A percentile compares a stretch with the other conserved stretches of the same genome.
Evolutionary conservation across 768 basidiomycete species (phyloP).

Genomic region (Russula ochroleuca): DNA sequence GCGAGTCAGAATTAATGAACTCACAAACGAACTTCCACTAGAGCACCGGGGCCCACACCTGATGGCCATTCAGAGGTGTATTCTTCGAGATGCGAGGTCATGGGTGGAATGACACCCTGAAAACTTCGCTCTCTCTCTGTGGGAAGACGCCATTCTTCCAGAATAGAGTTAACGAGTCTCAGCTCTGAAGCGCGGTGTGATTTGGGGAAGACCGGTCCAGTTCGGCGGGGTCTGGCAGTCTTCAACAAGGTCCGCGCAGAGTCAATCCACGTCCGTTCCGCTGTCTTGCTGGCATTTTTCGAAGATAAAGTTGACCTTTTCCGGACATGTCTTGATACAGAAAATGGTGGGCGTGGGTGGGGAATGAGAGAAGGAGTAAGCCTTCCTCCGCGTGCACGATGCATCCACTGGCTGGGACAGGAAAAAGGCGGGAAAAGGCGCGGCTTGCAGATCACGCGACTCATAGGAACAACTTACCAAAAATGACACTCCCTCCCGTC

Average conservation of each 20-base stretch:
- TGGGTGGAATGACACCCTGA: background rate
- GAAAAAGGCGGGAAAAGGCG: background rate
- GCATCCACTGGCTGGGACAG: constrained; percentile 3
- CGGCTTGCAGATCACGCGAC: background rate
- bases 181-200: constrained; percentile 11
- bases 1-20: background rate
- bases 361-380: constrained; percentile 4
- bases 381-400: constrained; percentile 12
- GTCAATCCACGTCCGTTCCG: background rate
- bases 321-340: background rate
- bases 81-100: constrained; percentile 1
- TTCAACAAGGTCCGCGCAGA: constrained; percentile 1
- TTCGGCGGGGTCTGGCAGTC: background rate
- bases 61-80: background rate
- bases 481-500: background rate
- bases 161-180: constrained; percentile 19
- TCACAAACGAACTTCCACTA: constrained; percentile 35
- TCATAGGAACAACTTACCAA: background rate
- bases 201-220: background rate
- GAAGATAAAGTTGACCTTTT: background rate
- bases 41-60: constrained; percentile 30
- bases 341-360: background rate
- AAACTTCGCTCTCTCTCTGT: background rate
- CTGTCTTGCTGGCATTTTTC: constrained; percentile 1
- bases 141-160: constrained; percentile 5